phyloP scores from a whole-genome alignment of 1,284 basidiomycete species.

The Fomitopsis betulina region DNA sequence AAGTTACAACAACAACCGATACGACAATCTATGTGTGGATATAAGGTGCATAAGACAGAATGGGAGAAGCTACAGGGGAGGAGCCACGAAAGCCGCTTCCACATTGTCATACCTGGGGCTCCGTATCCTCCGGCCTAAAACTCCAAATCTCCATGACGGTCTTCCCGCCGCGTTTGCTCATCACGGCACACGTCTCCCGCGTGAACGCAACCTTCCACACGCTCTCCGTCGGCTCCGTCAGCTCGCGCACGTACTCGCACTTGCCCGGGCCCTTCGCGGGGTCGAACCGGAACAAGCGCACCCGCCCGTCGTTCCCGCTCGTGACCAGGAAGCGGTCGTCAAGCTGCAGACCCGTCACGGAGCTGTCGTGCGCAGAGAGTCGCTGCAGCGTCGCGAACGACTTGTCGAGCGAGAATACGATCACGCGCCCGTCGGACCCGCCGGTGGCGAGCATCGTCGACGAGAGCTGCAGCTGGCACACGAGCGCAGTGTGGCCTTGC shows the following conservation, averaged over 20 bases:
- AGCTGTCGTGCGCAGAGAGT: constrained; percentile 84
- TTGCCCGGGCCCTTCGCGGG: constrained; percentile 29
- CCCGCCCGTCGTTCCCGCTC: constrained; percentile 89
- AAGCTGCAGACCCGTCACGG: constrained; percentile 88
- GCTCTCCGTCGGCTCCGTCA: constrained; percentile 73
- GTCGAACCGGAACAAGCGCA: constrained; percentile 78
- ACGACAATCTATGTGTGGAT: no score
- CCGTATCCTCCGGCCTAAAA: constrained; percentile 41
- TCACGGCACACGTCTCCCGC: constrained; percentile 76
- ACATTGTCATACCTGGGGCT: not conserved
- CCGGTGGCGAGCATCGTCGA: constrained; percentile 80
- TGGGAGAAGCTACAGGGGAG: no score
- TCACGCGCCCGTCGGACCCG: constrained; percentile 91
- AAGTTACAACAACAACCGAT: no score
- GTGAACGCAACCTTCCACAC: constrained; percentile 88
- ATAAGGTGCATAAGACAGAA: no score
- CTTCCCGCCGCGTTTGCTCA: constrained; percentile 80
- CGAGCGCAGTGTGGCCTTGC: constrained; percentile 91
- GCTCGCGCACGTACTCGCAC: constrained; percentile 70
- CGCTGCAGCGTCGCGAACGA: constrained; percentile 39
- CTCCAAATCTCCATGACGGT: constrained; percentile 91
- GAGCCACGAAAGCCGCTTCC: not conserved
- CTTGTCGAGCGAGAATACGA: constrained; percentile 71
- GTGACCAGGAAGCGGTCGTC: constrained; percentile 78
- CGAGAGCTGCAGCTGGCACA: constrained; percentile 89